Conservation (phyloP, 1,284 basidiomycete genomes). For the Agaricales sp. region DNA sequence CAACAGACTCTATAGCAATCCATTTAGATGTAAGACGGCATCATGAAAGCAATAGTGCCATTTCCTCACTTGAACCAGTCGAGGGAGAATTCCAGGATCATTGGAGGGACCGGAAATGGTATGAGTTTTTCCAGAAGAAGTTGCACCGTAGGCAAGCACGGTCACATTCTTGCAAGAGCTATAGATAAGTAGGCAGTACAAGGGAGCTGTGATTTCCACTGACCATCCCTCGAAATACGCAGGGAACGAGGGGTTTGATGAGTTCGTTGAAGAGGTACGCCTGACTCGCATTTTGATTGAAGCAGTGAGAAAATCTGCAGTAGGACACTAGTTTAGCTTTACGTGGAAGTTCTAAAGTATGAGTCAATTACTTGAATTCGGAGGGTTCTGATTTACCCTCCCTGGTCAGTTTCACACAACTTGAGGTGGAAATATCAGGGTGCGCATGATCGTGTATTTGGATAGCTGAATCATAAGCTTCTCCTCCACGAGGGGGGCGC, state of each 20-base stretch:
- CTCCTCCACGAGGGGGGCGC: neutral
- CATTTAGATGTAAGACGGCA: constrained; percentile 3
- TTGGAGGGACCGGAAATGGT: constrained; percentile 72
- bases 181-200: too few relatives aligned
- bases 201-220: constrained; percentile 15
- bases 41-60: neutral
- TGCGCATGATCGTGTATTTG: neutral
- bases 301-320: constrained; percentile 57
- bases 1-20: constrained; percentile 44
- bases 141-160: constrained; percentile 76
- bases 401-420: neutral
- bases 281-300: constrained; percentile 53
- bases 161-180: constrained; percentile 49
- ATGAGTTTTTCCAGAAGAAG: constrained; percentile 75
- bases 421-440: neutral
- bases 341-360: too few relatives aligned
- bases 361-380: too few relatives aligned
- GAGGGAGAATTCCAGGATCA: constrained; percentile 72
- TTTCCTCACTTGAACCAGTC: constrained; percentile 48
- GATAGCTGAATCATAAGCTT: neutral
- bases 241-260: constrained; percentile 58
- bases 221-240: constrained; percentile 62
- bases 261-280: constrained; percentile 63
- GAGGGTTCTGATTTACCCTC: too few relatives aligned
- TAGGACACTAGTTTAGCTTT: too few relatives aligned